A percentile compares a stretch with the other conserved stretches of the same genome.
Conservation (phyloP, 306 rosid species). For the Mucuna pruriens region DNA sequence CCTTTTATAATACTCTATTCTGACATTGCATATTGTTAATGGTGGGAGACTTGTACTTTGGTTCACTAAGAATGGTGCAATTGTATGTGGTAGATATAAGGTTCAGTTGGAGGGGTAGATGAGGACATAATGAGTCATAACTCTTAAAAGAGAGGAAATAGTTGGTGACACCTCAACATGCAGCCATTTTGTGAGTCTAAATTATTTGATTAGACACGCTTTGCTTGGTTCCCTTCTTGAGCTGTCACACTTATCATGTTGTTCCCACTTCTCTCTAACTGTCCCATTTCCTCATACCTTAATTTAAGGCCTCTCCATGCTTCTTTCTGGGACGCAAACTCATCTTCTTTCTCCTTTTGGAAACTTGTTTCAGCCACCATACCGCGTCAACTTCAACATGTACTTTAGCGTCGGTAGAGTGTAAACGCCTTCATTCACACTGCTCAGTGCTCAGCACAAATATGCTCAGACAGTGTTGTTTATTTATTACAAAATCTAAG, state of each 20-base stretch:
- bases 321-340: conserved; percentile 66
- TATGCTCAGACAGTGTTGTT: neutral
- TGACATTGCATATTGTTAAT: neutral
- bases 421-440: neutral
- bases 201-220: conserved; percentile 57
- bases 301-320: conserved; percentile 75
- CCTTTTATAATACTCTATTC: no score
- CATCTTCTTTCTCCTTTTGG: conserved; percentile 26
- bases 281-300: conserved; percentile 58
- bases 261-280: conserved; percentile 41
- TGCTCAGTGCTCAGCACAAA: neutral
- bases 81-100: conserved; percentile 35
- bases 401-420: neutral
- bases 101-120: conserved; percentile 7
- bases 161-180: conserved; percentile 47
- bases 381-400: neutral
- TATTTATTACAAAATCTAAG: neutral
- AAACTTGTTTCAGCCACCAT: neutral
- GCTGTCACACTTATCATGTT: conserved; percentile 60
- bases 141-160: conserved; percentile 7
- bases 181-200: conserved; percentile 40
- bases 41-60: neutral
- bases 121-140: conserved; percentile 32
- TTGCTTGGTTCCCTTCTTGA: conserved; percentile 39
- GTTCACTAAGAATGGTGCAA: neutral